Evolutionary conservation across 805 yeast species (phyloP), one percentile per base, ranked within the genome.

Genomic region (Pichia nakasei): DNA sequence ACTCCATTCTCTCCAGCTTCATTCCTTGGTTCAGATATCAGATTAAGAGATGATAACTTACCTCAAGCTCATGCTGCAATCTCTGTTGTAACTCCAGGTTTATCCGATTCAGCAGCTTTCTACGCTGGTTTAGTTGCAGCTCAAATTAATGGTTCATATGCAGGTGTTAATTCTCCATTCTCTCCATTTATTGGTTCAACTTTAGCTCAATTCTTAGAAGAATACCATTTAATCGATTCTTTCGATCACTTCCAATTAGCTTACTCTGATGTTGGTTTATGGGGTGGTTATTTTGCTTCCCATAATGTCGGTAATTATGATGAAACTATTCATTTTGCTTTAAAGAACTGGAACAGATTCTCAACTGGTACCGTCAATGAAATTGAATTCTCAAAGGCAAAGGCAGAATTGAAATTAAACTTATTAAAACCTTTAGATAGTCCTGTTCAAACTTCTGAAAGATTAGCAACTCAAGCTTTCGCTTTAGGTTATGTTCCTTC

Each of bases 331-430:
- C 95, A 85, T 67, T 85, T 85, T 69, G 72, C 86, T 47, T 70
- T 84, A 67, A 85, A 82, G 67, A 85, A 84, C 72, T 85, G 94
- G 93, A 84, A 83, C 75, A 79, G 93, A 74, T 74, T 83, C 64
- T 72, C 89, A 20, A 68, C 81, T 54, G 63, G 61, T 44, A 80
- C 89, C 21, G 68, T 85, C 59, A 74, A 86, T 50, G 85, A 82
- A 51, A 75, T 85, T 46, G 94, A 85, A 70, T 78, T 85, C 55
- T 78, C 78, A 52, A 75, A 86, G 68, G 95, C 80, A 60, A 84
- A 84, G 69, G 76, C 80, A 53, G 67, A 76, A 54, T 73, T 78
- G 64, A 84, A 84, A 68, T 70, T 83, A 59, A 72, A 73, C 53
- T 60, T 83, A 50, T 75, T 82, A 55, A 22, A 40, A 35, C 59